Percentiles rank a stretch among this genome's conserved stretches.
These are phyloP conservation scores for Schizosaccharomyces octosporus DNA, from an alignment of 805 yeast species.

Conservation along the genomic window DNA sequence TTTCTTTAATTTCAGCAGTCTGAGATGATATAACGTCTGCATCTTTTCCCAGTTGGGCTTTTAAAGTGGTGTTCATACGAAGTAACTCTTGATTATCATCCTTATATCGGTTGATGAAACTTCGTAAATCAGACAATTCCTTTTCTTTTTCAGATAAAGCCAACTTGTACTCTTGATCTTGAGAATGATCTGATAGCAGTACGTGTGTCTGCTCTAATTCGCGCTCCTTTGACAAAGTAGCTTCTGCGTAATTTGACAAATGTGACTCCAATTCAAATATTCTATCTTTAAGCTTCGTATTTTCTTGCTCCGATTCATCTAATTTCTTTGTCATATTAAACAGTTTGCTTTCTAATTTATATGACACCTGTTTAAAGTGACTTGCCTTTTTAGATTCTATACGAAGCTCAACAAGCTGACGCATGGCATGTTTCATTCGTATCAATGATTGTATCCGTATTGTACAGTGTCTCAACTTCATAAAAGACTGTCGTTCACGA, in stretches of 20 bases:
- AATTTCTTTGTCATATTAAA: slow-evolving; percentile 75
- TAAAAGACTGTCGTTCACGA: slow-evolving; percentile 30
- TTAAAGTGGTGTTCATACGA: background rate
- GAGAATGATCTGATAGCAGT: background rate
- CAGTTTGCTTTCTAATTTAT: slow-evolving; percentile 88
- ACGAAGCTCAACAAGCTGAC: slow-evolving; percentile 37
- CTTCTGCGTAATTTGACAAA: background rate
- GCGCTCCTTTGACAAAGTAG: background rate
- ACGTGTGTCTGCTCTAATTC: background rate
- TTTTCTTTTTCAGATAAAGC: background rate
- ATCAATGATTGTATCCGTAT: slow-evolving; percentile 51
- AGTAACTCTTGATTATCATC: background rate
- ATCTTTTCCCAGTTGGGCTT: background rate
- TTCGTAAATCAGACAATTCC: background rate
- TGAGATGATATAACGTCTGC: background rate
- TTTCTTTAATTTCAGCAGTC: background rate
- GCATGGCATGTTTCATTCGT: slow-evolving; percentile 51
- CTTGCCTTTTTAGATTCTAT: slow-evolving; percentile 82
- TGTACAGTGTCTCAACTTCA: slow-evolving; percentile 27
- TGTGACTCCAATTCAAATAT: background rate
- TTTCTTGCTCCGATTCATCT: slow-evolving; percentile 57
- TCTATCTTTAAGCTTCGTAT: slow-evolving; percentile 33
- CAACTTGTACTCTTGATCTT: background rate
- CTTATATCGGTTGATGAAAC: background rate
- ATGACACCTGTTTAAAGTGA: slow-evolving; percentile 75